Conservation (phyloP, 768 basidiomycete genomes). For the Tulasnella calospora region DNA sequence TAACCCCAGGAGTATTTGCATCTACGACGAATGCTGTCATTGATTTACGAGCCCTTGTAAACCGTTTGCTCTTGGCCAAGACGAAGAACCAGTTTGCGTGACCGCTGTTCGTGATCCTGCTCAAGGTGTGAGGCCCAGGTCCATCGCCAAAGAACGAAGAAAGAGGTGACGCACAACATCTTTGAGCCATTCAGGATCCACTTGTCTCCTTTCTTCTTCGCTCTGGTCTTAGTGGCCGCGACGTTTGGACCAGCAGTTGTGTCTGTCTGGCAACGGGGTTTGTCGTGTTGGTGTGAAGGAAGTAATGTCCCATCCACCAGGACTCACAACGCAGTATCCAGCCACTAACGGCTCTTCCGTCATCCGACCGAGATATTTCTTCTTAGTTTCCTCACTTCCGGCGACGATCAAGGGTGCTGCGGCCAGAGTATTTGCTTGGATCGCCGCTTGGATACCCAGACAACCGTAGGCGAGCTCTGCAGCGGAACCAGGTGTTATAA, state of each 20-base stretch:
- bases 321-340: constrained; percentile 36
- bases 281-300: not conserved
- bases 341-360: constrained; percentile 40
- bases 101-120: constrained; percentile 37
- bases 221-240: constrained; percentile 39
- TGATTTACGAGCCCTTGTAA: constrained; percentile 34
- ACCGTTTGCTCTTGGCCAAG: constrained; percentile 38
- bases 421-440: constrained; percentile 40
- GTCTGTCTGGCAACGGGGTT: constrained; percentile 32
- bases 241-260: constrained; percentile 41
- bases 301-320: not conserved
- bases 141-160: not conserved
- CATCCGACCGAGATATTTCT: constrained; percentile 40
- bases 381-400: constrained; percentile 38
- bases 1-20: constrained; percentile 34
- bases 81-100: constrained; percentile 43
- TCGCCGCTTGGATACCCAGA: constrained; percentile 38
- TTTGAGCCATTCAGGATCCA: constrained; percentile 37
- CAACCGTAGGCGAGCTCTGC: constrained; percentile 36
- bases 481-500: too few species aligned
- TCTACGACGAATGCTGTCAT: constrained; percentile 42
- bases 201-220: constrained; percentile 36
- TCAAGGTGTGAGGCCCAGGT: not conserved
- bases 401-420: constrained; percentile 38
- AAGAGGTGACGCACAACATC: constrained; percentile 35